These are phyloP conservation scores for Debaryomyces udenii DNA, from an alignment of 1,139 yeast species.

Conservation along the genomic window DNA sequence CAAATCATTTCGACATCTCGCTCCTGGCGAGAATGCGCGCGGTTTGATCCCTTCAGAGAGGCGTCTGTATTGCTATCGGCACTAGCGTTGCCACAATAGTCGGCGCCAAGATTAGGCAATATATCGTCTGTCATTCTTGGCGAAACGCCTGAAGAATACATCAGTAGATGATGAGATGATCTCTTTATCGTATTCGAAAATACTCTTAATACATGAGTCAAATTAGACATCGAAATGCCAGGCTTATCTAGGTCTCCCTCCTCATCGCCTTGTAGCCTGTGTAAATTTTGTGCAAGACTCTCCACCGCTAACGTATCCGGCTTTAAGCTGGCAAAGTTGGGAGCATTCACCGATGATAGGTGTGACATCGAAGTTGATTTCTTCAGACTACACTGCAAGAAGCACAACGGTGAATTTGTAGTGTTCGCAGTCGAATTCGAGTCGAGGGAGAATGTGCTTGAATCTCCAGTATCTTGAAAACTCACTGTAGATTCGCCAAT, in stretches of 20 bases:
- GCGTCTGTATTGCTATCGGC: neutral
- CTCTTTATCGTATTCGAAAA: slow-evolving; percentile 13
- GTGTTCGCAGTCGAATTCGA: no score
- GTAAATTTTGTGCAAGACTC: slow-evolving; percentile 1
- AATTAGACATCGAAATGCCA: slow-evolving; percentile 17
- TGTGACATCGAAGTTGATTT: slow-evolving; percentile 1
- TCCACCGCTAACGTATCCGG: slow-evolving; percentile 3
- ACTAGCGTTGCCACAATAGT: neutral
- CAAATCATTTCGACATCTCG: neutral
- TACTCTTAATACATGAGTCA: slow-evolving; percentile 19
- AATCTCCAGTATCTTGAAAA: neutral
- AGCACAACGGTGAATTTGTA: neutral
- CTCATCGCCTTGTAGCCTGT: neutral
- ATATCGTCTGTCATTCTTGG: slow-evolving; percentile 31
- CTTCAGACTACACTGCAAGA: neutral
- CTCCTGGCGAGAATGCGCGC: neutral
- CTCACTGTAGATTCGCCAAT: neutral
- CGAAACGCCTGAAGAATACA: slow-evolving; percentile 13
- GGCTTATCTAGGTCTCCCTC: neutral
- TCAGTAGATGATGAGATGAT: slow-evolving; percentile 9
- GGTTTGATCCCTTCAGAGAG: slow-evolving; percentile 1
- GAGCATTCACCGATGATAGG: slow-evolving; percentile 4
- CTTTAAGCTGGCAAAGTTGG: slow-evolving; percentile 3
- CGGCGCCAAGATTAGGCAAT: slow-evolving; percentile 10
- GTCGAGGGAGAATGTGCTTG: no score